A percentile compares a stretch with the other conserved stretches of the same genome.
phyloP scores from a whole-genome alignment of 768 basidiomycete species.

The Artomyces pyxidatus region DNA sequence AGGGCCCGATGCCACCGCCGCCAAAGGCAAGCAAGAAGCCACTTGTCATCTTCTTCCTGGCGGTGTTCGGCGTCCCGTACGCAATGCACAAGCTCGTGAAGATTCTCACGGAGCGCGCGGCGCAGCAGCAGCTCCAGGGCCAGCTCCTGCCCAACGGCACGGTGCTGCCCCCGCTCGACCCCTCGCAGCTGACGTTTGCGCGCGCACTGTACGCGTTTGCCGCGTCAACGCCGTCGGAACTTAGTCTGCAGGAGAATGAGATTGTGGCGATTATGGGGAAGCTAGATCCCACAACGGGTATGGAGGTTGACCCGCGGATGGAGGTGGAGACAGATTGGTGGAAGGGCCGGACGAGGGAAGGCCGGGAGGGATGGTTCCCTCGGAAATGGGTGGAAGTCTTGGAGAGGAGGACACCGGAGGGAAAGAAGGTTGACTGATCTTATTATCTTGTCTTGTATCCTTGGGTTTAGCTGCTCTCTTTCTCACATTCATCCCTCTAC shows the following conservation, averaged over 20 bases:
- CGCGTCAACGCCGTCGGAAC: conserved; percentile 67
- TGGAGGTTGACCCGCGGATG: conserved; percentile 56
- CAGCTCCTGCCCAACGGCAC: conserved; percentile 29
- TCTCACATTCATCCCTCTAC: too few species aligned
- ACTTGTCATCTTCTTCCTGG: conserved; percentile 85
- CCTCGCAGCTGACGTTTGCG: conserved; percentile 75
- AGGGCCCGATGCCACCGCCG: conserved; percentile 33
- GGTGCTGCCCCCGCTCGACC: conserved; percentile 59
- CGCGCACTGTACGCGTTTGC: conserved; percentile 75
- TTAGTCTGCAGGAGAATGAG: conserved; percentile 79
- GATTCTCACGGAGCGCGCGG: conserved; percentile 59
- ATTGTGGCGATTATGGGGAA: conserved; percentile 89
- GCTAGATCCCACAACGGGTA: conserved; percentile 59
- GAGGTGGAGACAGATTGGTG: conserved; percentile 79
- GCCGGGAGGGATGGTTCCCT: conserved; percentile 93
- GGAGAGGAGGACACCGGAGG: conserved; percentile 33
- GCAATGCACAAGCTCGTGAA: conserved; percentile 87
- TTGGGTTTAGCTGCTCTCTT: not conserved
- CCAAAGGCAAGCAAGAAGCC: conserved; percentile 83
- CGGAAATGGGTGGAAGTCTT: conserved; percentile 77
- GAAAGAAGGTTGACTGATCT: conserved; percentile 33
- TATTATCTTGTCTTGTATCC: not conserved
- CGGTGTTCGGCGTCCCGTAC: conserved; percentile 88
- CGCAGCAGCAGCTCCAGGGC: conserved; percentile 32
- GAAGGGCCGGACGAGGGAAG: conserved; percentile 88